phyloP scores from a whole-genome alignment of 2,329 filamentous ascomycete genomes.

The Graphilbum fragrans region DNA sequence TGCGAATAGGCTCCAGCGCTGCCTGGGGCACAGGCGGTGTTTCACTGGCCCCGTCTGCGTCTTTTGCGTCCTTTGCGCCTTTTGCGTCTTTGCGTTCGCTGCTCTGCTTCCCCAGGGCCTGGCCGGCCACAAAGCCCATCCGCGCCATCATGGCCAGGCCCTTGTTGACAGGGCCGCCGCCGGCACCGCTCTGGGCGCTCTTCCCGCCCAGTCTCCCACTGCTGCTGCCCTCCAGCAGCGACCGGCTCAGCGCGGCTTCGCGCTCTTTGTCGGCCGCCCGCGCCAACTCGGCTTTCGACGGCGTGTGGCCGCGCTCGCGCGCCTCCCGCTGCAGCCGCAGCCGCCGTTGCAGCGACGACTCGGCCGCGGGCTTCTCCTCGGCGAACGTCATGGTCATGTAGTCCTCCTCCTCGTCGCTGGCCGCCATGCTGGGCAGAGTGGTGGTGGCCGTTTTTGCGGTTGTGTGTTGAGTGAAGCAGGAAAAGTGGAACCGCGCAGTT shows the following conservation, averaged over 20 bases:
- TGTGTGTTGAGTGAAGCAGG: background rate
- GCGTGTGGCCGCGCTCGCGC: slow-evolving; percentile 53
- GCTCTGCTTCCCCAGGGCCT: slow-evolving; percentile 48
- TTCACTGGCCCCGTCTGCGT: background rate
- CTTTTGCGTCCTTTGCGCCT: background rate
- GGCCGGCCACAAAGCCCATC: slow-evolving; percentile 76
- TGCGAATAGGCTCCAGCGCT: slow-evolving; percentile 58
- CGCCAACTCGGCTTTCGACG: slow-evolving; percentile 76
- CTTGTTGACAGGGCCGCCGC: slow-evolving; percentile 52
- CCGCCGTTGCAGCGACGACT: slow-evolving; percentile 43
- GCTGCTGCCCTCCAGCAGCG: slow-evolving; percentile 38
- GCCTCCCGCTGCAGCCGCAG: slow-evolving; percentile 47
- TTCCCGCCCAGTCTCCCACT: background rate
- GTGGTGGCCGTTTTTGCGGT: no score
- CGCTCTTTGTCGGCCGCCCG: slow-evolving; percentile 59
- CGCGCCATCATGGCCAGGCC: slow-evolving; percentile 94
- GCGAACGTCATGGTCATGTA: slow-evolving; percentile 95
- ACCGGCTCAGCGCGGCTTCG: slow-evolving; percentile 65
- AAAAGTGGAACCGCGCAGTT: no score
- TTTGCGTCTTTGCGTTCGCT: slow-evolving; percentile 6
- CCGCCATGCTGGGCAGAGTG: no score
- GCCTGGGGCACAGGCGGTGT: no score
- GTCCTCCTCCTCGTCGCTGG: slow-evolving; percentile 54
- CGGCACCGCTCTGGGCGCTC: background rate
- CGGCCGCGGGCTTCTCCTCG: slow-evolving; percentile 34